A percentile compares a stretch with the other conserved stretches of the same genome.
phyloP scores from a whole-genome alignment of 768 basidiomycete genomes.

The Boletus coccyginus region DNA sequence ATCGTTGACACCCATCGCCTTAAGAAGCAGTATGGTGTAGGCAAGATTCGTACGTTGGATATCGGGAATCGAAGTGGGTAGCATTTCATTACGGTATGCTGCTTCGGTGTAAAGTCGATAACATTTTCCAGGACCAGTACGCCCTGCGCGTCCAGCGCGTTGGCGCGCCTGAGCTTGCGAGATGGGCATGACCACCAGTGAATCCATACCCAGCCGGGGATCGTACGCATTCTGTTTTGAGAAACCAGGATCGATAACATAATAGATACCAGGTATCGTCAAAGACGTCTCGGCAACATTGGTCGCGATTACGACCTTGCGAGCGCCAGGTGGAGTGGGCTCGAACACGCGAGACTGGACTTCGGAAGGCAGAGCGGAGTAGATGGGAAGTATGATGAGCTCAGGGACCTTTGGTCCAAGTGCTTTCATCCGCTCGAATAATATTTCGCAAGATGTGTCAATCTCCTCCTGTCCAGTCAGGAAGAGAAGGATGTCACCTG shows the following conservation, averaged over 20 bases:
- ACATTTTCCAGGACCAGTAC: conserved; percentile 97
- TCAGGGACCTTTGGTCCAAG: conserved; percentile 98
- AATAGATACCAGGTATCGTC: conserved; percentile 98
- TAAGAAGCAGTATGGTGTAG: conserved; percentile 89
- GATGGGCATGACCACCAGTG: conserved; percentile 96
- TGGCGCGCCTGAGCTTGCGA: conserved; percentile 98
- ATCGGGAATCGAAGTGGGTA: conserved; percentile 95
- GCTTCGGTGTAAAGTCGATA: conserved; percentile 98
- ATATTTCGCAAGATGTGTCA: conserved; percentile 94
- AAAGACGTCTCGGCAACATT: conserved; percentile 98
- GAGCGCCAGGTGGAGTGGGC: conserved; percentile 95
- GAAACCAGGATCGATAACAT: conserved; percentile 98
- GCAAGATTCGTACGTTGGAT: conserved; percentile 95
- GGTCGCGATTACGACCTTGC: conserved; percentile 99
- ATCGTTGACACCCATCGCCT: conserved; percentile 99
- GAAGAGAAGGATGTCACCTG: conserved; percentile 95
- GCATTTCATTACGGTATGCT: conserved; percentile 98
- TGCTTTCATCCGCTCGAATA: conserved; percentile 98
- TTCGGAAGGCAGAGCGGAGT: conserved; percentile 96
- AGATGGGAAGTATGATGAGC: conserved; percentile 94
- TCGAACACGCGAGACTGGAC: conserved; percentile 98
- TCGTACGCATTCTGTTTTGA: conserved; percentile 99
- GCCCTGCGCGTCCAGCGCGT: conserved; percentile 92
- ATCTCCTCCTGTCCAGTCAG: conserved; percentile 99
- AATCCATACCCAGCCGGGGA: conserved; percentile 97